A percentile compares a stretch with the other conserved stretches of the same genome.
These are phyloP conservation scores for Posidonia oceanica DNA, from an alignment of 116 monocot species.

Conservation along the genomic window DNA sequence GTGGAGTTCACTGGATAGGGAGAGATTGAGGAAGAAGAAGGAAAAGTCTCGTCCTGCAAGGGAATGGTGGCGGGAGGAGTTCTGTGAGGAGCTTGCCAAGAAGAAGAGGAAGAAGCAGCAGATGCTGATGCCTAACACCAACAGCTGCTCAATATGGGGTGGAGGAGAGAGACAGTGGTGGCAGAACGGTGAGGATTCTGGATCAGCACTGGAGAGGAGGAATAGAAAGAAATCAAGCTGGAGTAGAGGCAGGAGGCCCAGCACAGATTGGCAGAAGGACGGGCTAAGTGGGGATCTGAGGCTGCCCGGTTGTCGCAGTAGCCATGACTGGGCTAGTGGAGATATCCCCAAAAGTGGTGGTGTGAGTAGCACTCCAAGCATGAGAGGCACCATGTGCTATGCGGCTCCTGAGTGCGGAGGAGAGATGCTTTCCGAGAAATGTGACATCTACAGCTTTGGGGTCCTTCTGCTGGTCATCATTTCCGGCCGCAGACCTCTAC, in stretches of 20 bases:
- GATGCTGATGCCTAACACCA: conserved; percentile 24
- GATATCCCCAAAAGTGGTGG: conserved; percentile 82
- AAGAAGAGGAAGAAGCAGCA: conserved; percentile 40
- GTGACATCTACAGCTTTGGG: conserved; percentile 95
- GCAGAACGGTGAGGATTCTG: conserved; percentile 34
- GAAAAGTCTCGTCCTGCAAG: conserved; percentile 31
- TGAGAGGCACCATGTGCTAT: conserved; percentile 98
- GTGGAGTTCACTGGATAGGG: conserved; percentile 56
- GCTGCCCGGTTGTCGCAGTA: conserved; percentile 25
- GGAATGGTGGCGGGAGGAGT: conserved; percentile 99
- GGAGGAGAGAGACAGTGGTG: conserved; percentile 47
- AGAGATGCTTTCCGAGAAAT: conserved; percentile 74
- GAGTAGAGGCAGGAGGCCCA: conserved; percentile 29
- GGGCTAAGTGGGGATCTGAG: conserved; percentile 21
- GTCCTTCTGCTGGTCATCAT: conserved; percentile 81
- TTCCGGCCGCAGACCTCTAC: conserved; percentile 84
- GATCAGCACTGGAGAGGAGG: conserved; percentile 7
- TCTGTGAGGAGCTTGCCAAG: conserved; percentile 75
- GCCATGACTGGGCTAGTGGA: conserved; percentile 41
- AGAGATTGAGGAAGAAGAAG: conserved; percentile 37
- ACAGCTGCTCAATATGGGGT: conserved; percentile 11
- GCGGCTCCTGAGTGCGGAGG: conserved; percentile 85
- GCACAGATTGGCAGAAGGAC: conserved; percentile 38
- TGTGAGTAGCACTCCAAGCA: conserved; percentile 93
- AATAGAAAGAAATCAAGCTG: conserved; percentile 35